Percentiles rank a stretch among this genome's conserved stretches.
phyloP scores from a whole-genome alignment of 352 stramenopile genomes.

The Pythium phragmitis region DNA sequence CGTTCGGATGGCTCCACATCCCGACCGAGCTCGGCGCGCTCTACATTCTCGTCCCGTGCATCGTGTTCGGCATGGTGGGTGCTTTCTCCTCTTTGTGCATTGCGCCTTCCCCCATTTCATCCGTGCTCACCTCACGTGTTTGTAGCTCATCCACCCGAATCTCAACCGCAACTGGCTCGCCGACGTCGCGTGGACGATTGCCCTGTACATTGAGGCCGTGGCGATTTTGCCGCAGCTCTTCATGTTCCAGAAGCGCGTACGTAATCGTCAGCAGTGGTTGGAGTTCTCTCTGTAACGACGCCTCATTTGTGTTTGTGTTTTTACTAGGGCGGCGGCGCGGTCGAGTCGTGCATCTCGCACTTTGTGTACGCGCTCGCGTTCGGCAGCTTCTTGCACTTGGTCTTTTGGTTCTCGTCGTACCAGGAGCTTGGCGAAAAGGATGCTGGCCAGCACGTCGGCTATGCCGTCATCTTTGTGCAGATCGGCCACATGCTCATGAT shows the following conservation, averaged over 20 bases:
- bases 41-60: slow-evolving; percentile 86
- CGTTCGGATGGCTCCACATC: slow-evolving; percentile 91
- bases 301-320: background rate
- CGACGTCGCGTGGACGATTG: slow-evolving; percentile 97
- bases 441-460: slow-evolving; percentile 85
- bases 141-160: slow-evolving; percentile 92
- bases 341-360: slow-evolving; percentile 97
- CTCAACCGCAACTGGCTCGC: slow-evolving; percentile 97
- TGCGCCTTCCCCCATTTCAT: slow-evolving; percentile 33
- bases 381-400: slow-evolving; percentile 94
- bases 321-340: slow-evolving; percentile 82
- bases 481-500: slow-evolving; percentile 98
- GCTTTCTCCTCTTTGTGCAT: slow-evolving; percentile 27
- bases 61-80: slow-evolving; percentile 84
- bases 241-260: slow-evolving; percentile 98
- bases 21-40: slow-evolving; percentile 80
- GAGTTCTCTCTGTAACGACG: background rate
- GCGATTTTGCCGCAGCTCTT: slow-evolving; percentile 98
- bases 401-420: slow-evolving; percentile 99
- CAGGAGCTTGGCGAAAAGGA: slow-evolving; percentile 96
- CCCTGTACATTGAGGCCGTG: slow-evolving; percentile 97
- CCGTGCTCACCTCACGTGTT: slow-evolving; percentile 13
- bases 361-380: slow-evolving; percentile 96
- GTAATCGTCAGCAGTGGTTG: slow-evolving; percentile 13
- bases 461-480: slow-evolving; percentile 97